Percentiles rank a stretch among this genome's conserved stretches.
phyloP scores from a whole-genome alignment of 2,329 filamentous ascomycete species.

The Ceratocystis harringtonii region DNA sequence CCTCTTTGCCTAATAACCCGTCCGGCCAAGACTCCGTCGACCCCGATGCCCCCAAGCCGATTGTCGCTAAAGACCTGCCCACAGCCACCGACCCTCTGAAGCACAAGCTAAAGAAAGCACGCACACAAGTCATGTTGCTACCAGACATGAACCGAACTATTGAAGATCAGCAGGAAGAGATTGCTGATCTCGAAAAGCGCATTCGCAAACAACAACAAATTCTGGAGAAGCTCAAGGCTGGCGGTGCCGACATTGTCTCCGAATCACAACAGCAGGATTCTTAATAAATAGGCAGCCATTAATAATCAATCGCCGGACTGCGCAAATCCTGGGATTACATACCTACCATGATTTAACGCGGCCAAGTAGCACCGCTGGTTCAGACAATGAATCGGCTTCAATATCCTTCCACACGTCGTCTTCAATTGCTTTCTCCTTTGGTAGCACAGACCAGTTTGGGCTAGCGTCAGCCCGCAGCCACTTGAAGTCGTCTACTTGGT shows the following conservation, averaged over 20 bases:
- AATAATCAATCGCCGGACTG: background rate
- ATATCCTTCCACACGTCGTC: slow-evolving; percentile 54
- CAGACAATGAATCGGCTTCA: slow-evolving; percentile 36
- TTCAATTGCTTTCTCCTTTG: slow-evolving; percentile 41
- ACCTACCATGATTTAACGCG: background rate
- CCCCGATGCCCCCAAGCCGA: slow-evolving; percentile 24
- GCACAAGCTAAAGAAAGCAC: slow-evolving; percentile 68
- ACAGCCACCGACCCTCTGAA: slow-evolving; percentile 65
- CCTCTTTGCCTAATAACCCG: slow-evolving; percentile 8
- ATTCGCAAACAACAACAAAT: slow-evolving; percentile 47
- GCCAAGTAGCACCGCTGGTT: background rate
- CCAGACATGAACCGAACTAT: slow-evolving; percentile 55
- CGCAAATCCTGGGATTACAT: background rate
- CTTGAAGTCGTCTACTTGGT: slow-evolving; percentile 92
- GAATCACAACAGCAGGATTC: slow-evolving; percentile 16
- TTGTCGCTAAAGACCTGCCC: slow-evolving; percentile 57
- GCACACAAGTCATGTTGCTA: slow-evolving; percentile 47
- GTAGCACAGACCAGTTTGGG: slow-evolving; percentile 70
- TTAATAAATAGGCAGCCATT: background rate
- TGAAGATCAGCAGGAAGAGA: slow-evolving; percentile 57
- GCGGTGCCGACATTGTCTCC: slow-evolving; percentile 30
- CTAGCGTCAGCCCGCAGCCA: slow-evolving; percentile 79
- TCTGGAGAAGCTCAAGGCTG: slow-evolving; percentile 38
- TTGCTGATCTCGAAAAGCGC: slow-evolving; percentile 47
- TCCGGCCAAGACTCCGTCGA: background rate